These are phyloP conservation scores for Aegilops speltoides DNA, from an alignment of 176 grass and related monocot genomes.

Conservation along the genomic window DNA sequence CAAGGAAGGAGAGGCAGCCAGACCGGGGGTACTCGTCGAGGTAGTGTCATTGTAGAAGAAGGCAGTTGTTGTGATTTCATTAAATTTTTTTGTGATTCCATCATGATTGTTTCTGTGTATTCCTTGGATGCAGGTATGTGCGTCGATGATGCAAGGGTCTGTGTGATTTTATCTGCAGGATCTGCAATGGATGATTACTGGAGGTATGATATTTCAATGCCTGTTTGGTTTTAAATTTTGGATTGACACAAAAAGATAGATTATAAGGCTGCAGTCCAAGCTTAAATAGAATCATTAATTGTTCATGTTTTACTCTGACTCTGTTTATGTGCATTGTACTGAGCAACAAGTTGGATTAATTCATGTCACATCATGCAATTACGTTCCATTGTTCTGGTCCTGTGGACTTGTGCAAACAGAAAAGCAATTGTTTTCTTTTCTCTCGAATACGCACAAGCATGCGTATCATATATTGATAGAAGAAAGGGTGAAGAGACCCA, in stretches of 20 bases:
- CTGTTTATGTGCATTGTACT: neutral
- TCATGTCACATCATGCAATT: neutral
- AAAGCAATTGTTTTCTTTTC: neutral
- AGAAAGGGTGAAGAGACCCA: no score
- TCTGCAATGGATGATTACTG: neutral
- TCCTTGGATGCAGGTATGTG: conserved; percentile 28
- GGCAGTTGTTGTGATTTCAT: neutral
- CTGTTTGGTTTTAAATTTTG: neutral
- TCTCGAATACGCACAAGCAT: no score
- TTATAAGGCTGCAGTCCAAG: neutral
- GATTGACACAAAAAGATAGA: neutral
- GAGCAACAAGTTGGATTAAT: neutral
- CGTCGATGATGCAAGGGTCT: conserved; percentile 11
- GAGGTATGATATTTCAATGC: neutral
- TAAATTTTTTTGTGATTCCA: neutral
- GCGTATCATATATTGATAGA: no score
- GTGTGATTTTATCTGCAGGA: neutral
- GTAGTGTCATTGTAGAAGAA: conserved; percentile 24
- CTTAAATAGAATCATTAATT: neutral
- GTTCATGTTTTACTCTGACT: neutral
- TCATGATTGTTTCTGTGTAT: neutral
- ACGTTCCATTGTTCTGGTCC: neutral
- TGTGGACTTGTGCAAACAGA: neutral
- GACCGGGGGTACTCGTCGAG: conserved; percentile 35
- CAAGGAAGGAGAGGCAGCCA: conserved; percentile 30